These are phyloP conservation scores for Plantago lanceolata DNA, from an alignment of 305 asterid genomes.

Conservation along the genomic window DNA sequence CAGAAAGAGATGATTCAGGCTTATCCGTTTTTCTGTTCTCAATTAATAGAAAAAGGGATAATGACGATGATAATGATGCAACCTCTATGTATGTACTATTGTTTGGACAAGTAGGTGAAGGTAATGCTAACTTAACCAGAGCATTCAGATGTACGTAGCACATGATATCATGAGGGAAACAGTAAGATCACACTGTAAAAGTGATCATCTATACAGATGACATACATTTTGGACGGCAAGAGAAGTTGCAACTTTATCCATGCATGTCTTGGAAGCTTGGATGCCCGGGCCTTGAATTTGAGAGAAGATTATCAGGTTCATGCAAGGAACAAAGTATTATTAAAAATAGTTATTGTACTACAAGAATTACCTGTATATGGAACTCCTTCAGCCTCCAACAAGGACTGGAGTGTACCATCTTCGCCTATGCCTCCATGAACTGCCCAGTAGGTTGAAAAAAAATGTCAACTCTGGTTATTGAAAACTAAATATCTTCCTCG, in stretches of 20 bases:
- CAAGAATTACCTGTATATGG: slow-evolving; percentile 54
- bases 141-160: background rate
- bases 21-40: background rate
- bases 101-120: no score
- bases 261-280: slow-evolving; percentile 68
- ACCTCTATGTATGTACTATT: background rate
- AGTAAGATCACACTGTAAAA: slow-evolving; percentile 14
- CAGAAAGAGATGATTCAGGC: background rate
- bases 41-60: background rate
- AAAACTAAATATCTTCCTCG: no score
- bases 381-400: slow-evolving; percentile 68
- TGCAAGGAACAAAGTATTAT: slow-evolving; percentile 17
- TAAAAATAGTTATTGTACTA: slow-evolving; percentile 6
- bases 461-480: slow-evolving; percentile 4
- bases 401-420: slow-evolving; percentile 83
- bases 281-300: slow-evolving; percentile 64
- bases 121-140: no score
- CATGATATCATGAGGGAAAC: slow-evolving; percentile 18
- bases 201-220: slow-evolving; percentile 9
- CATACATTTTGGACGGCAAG: slow-evolving; percentile 71
- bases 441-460: slow-evolving; percentile 29
- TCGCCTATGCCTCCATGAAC: slow-evolving; percentile 97
- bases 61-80: background rate
- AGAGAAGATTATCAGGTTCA: slow-evolving; percentile 28
- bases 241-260: slow-evolving; percentile 91